Evolutionary conservation across 2,329 filamentous ascomycete species (phyloP), one percentile per base, ranked within the genome.

Genomic region (Tolypocladium guangdongense): DNA sequence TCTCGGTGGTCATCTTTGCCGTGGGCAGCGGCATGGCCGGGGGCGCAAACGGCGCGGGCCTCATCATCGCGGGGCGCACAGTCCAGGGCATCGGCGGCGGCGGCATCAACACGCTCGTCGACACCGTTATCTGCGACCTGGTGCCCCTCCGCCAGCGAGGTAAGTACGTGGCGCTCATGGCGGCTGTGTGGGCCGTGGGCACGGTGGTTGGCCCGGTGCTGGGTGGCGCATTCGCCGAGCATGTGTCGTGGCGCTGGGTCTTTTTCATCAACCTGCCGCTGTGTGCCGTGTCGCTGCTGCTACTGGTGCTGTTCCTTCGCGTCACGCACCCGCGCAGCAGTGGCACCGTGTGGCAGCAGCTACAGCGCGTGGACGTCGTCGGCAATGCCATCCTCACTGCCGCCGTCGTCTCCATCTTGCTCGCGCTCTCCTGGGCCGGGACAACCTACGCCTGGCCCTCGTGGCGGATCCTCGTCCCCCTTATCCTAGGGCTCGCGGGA

Each of bases 11-110:
- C 14, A 55, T 78, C 1, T 82, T 82, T 54, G 68, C 67, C 0
- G 57, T 82, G 0, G 80, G 80, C 0, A 80, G 78, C 53, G 73
- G 68, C 0, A 67, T 80, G 5, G 66, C 65, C 8, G 77, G 75
- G 0, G 71, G 67, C 0, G 71, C 77, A 0, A 66, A 63, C 1
- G 69, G 58, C 2, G 68, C 64, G 0, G 60, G 60, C 0, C 70
- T 75, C 57, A 60, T 82, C 2, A 76, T 83, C 8, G 67, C 68
- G 5, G 67, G 65, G 1, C 60, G 64, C 5, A 52, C 45, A 1
- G 53, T 81, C 4, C 77, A 81, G 53, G 78, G 79, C 1, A 50
- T 64, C 5, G 64, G 64, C 4, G 59, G 58, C 49, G 64, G 62
- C 0, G 64, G 64, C 1, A 49, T 66, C 0, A 57, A 53, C 10